Evolutionary conservation across 2,329 filamentous ascomycete species (phyloP).

Genomic region (Paraphaeosphaeria minitans): DNA sequence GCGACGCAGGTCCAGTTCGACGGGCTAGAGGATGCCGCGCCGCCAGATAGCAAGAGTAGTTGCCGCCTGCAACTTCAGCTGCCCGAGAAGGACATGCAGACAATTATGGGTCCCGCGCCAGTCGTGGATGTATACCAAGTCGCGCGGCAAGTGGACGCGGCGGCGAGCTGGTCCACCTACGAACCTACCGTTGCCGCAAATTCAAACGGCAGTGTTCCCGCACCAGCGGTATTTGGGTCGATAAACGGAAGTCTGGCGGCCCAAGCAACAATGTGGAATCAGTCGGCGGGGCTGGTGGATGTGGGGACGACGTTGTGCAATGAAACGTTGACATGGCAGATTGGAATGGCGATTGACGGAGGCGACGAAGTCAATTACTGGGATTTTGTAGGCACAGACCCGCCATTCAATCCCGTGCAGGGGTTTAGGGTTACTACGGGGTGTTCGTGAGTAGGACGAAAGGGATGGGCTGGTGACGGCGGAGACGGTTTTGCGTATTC

Average conservation of each 20-base stretch:
- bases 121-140: slow-evolving; percentile 35
- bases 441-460: slow-evolving; percentile 22
- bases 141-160: slow-evolving; percentile 15
- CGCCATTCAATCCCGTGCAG: slow-evolving; percentile 31
- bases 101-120: slow-evolving; percentile 26
- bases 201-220: neutral
- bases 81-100: slow-evolving; percentile 18
- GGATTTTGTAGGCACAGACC: slow-evolving; percentile 31
- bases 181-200: slow-evolving; percentile 13
- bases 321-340: slow-evolving; percentile 37
- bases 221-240: slow-evolving; percentile 22
- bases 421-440: slow-evolving; percentile 35
- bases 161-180: slow-evolving; percentile 31
- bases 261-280: slow-evolving; percentile 18
- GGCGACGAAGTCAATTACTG: slow-evolving; percentile 31
- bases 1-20: slow-evolving; percentile 32
- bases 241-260: slow-evolving; percentile 29
- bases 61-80: slow-evolving; percentile 38
- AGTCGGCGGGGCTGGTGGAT: slow-evolving; percentile 21
- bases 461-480: neutral
- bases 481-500: neutral
- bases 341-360: slow-evolving; percentile 33
- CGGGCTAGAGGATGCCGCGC: slow-evolving; percentile 13
- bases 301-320: slow-evolving; percentile 29
- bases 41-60: slow-evolving; percentile 22